A percentile compares a stretch with the other conserved stretches of the same genome.
Evolutionary conservation across 2,329 filamentous ascomycete genomes (phyloP).

Genomic region (Penicillium sp.): DNA sequence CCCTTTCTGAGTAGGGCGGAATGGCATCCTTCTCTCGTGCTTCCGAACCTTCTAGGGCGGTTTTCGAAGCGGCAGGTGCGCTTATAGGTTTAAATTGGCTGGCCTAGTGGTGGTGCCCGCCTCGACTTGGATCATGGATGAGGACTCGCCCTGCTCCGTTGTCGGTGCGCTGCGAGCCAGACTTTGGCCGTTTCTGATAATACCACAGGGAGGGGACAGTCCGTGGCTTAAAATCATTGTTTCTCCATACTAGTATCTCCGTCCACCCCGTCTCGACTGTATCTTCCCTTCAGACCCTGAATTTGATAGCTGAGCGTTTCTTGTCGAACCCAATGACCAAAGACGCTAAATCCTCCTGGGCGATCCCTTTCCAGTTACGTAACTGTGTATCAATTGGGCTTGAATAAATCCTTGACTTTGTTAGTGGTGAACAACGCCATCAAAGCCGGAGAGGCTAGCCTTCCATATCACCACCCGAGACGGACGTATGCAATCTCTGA

Average conservation of each 20-base stretch:
- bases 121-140: background rate
- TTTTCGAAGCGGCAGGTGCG: conserved; percentile 22
- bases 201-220: background rate
- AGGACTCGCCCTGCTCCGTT: conserved; percentile 5
- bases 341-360: background rate
- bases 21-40: conserved; percentile 2
- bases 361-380: conserved; percentile 10
- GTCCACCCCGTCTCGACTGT: background rate
- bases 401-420: background rate
- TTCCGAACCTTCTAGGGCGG: conserved; percentile 14
- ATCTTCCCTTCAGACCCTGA: background rate
- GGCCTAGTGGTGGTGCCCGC: background rate
- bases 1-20: background rate
- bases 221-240: background rate
- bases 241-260: background rate
- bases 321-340: background rate
- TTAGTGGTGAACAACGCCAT: conserved; percentile 2
- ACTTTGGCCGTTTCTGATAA: background rate
- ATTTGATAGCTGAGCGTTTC: background rate
- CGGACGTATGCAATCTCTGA: conserved; percentile 13
- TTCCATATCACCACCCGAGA: background rate
- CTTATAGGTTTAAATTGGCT: conserved; percentile 16
- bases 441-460: background rate
- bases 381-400: background rate
- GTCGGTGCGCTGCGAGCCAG: background rate